Percentiles rank a stretch among this genome's conserved stretches.
Evolutionary conservation across 1,284 basidiomycete species (phyloP).

Genomic region (Lentinus polychrous): DNA sequence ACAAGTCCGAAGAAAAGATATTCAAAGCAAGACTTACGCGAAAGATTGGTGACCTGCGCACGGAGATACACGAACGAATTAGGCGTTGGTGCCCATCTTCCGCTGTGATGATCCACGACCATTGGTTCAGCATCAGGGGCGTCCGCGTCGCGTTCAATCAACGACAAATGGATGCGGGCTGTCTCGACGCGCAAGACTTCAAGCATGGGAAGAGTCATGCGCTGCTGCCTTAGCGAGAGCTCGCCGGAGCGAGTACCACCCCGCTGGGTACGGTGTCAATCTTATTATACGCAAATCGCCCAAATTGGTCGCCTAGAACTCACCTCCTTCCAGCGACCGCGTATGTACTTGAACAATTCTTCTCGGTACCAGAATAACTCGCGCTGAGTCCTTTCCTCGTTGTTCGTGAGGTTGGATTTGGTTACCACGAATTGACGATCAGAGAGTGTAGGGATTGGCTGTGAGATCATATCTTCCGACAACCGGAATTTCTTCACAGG

Average conservation of each 20-base stretch:
- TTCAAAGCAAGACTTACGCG: slow-evolving; percentile 33
- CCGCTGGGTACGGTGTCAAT: slow-evolving; percentile 38
- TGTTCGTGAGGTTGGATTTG: slow-evolving; percentile 55
- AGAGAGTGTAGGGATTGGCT: slow-evolving; percentile 77
- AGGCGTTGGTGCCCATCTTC: slow-evolving; percentile 39
- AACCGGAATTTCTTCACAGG: slow-evolving; percentile 71
- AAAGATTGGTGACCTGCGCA: slow-evolving; percentile 52
- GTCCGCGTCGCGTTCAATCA: slow-evolving; percentile 32
- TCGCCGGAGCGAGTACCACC: slow-evolving; percentile 70
- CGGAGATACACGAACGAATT: slow-evolving; percentile 57
- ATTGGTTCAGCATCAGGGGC: slow-evolving; percentile 17
- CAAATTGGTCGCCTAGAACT: slow-evolving; percentile 12
- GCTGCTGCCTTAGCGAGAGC: slow-evolving; percentile 69
- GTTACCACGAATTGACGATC: slow-evolving; percentile 91
- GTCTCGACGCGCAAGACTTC: slow-evolving; percentile 62
- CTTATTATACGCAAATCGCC: background rate
- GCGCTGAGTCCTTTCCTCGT: slow-evolving; percentile 56
- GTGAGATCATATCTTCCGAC: slow-evolving; percentile 45
- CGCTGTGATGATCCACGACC: slow-evolving; percentile 22
- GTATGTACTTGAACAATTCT: slow-evolving; percentile 64
- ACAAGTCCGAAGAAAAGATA: background rate
- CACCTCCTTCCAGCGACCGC: slow-evolving; percentile 81
- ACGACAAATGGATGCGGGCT: slow-evolving; percentile 52
- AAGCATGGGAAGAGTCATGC: slow-evolving; percentile 71
- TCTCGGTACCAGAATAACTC: slow-evolving; percentile 95